Evolutionary conservation across 768 basidiomycete species (phyloP), one percentile per base, ranked within the genome.

Genomic region (Gelatoporia subvermispora): DNA sequence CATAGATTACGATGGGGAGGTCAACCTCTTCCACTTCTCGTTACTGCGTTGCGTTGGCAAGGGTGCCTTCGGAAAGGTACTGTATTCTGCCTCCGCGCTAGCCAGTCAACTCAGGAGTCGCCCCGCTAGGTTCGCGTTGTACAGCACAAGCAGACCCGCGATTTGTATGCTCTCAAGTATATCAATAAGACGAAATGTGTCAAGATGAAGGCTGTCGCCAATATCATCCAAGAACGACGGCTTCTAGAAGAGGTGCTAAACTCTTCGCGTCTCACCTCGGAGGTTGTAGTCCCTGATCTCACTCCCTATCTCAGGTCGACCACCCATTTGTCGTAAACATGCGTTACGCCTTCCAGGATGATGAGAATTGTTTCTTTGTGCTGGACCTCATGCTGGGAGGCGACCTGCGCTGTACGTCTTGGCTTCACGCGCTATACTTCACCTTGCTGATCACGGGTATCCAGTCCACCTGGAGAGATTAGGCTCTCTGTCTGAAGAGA

Each of bases 171-270:
- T 4, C 82, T 99, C 67, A 99, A 99, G 68, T 99, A 99, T 72
- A 99, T 99, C 70, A 98, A 98, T 75, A 99, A 99, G 68, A 66
- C 88, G 36, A 94, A 95, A 75, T 96, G 88, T 58, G 93, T 96
- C 53, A 94, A 94, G 75, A 96, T 96, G 93, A 94, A 93, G 62
- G 94, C 94, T 1, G 93, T 98, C 34, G 84, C 91, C 20, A 97
- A 99, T 64, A 92, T 99, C 63, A 84, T 99, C 43, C 96, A 98
- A 65, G 96, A 99, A 65, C 82, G 96, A 22, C 76, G 93, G 31
- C 71, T 99, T 35, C 77, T 99, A 23, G 96, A 99, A 69, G 96
- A 99, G 84, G 94, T 93, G 43, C 55, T 71, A 31, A 45, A 7
- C 15, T 22, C 13, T 3, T 23, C 34, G 3, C 36, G 24, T 9